Evolutionary conservation across 2,329 filamentous ascomycete genomes (phyloP).

Genomic region (Alternaria longipes): DNA sequence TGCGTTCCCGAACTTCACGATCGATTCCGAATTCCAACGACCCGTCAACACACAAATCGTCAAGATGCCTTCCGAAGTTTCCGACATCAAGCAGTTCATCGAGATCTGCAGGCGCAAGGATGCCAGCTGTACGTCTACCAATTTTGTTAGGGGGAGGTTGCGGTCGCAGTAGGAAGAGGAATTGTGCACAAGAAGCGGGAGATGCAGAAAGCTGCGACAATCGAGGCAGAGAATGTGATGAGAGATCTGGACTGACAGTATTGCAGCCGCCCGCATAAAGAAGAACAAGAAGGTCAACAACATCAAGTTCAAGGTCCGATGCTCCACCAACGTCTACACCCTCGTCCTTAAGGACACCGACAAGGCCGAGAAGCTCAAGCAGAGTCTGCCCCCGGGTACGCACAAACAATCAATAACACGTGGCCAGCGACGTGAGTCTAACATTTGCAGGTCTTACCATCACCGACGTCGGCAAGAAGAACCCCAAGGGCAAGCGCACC

Average conservation of each 20-base stretch:
- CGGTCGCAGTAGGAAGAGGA: conserved; percentile 14
- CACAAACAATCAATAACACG: background rate
- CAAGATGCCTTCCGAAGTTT: conserved; percentile 98
- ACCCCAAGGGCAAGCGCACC: conserved; percentile 64
- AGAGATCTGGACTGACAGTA: conserved; percentile 14
- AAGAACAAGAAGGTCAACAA: conserved; percentile 89
- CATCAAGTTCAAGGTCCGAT: conserved; percentile 99
- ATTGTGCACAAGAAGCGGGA: conserved; percentile 10
- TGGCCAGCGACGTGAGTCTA: conserved; percentile 13
- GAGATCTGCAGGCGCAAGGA: conserved; percentile 99
- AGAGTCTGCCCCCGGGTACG: conserved; percentile 96
- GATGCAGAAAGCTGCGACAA: conserved; percentile 2
- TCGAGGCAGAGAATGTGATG: background rate
- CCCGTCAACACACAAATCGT: conserved; percentile 56
- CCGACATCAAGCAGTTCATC: conserved; percentile 99
- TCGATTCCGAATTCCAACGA: conserved; percentile 34
- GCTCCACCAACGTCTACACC: conserved; percentile 95
- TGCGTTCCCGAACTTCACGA: conserved; percentile 30
- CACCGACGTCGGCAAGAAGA: conserved; percentile 70
- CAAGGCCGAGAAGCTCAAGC: conserved; percentile 99
- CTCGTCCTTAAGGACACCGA: conserved; percentile 97
- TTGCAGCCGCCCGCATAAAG: conserved; percentile 67
- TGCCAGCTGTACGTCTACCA: conserved; percentile 86
- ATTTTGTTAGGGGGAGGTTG: conserved; percentile 4
- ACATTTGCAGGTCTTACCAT: conserved; percentile 62